These are phyloP conservation scores for Syzygium oleosum DNA, from an alignment of 345 rosid species.

Conservation along the genomic window DNA sequence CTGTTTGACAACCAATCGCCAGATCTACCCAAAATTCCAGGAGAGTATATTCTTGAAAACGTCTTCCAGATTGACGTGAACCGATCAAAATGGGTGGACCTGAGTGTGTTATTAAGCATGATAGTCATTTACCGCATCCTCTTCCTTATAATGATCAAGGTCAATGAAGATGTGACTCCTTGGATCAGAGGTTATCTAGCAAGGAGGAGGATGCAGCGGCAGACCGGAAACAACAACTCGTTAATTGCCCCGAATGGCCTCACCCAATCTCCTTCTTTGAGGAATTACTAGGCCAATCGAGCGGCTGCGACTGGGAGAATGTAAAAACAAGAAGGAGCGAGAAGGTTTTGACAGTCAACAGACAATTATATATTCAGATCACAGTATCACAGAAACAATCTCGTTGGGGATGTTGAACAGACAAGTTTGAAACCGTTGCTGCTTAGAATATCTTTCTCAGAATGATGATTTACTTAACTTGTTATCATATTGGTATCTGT, in stretches of 20 bases:
- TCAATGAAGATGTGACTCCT: slow-evolving; percentile 91
- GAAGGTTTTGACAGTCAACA: neutral
- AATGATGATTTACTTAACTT: neutral
- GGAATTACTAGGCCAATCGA: slow-evolving; percentile 30
- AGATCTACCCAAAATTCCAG: slow-evolving; percentile 51
- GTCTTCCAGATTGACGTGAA: slow-evolving; percentile 69
- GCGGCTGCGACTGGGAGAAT: neutral
- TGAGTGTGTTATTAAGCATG: slow-evolving; percentile 81
- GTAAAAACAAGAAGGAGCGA: neutral
- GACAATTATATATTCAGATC: neutral
- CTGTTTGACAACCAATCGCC: slow-evolving; percentile 57
- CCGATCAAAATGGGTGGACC: slow-evolving; percentile 87
- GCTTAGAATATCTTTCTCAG: neutral
- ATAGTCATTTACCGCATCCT: slow-evolving; percentile 67
- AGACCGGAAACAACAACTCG: slow-evolving; percentile 63
- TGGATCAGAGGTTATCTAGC: slow-evolving; percentile 85
- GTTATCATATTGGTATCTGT: neutral
- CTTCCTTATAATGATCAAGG: slow-evolving; percentile 84
- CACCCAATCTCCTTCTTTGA: slow-evolving; percentile 75
- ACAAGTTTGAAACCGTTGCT: neutral
- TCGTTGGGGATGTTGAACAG: neutral
- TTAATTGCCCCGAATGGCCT: slow-evolving; percentile 82
- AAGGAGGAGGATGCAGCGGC: slow-evolving; percentile 72
- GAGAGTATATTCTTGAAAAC: slow-evolving; percentile 68
- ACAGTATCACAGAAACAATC: neutral